Base-by-base conservation (phyloP, 306 rosid genomes). In the Sicyos edulis region DNA sequence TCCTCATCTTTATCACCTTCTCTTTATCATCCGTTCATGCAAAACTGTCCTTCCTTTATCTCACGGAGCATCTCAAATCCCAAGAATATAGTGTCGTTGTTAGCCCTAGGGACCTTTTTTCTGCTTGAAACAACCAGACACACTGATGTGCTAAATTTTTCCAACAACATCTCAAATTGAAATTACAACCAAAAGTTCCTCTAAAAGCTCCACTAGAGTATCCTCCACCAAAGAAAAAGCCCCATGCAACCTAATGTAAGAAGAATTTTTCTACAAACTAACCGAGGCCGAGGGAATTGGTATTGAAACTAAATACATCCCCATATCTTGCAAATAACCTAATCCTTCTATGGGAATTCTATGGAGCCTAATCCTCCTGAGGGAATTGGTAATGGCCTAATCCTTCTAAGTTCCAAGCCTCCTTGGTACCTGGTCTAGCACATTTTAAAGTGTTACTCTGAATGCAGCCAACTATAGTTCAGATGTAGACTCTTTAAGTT, bases 221-320 rank as follows among this genome's bases (percentile, higher is more conserved):
- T 59, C 15, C 45, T 60, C 17, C 66, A 60, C 20, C 66, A 60
- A 17, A 60, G 44, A 60, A 29, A 60, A 60, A 29, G 66, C 45
- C 5, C 6, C 45, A 7, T 13, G 64, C 42, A 58, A 44, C 17
- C 64, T 58, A 58, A 58, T 58, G 64, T 24, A 24, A 22, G 22
- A 57, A 58, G 17, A 58, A 7, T 34, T 1, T n/a, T 2, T 9
- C 69, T 16, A 34, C 14, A 11, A 34, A 62, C 50, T 62, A n/a
- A 17, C 26, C 15, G 4, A 62, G 69, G 51, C 8, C 22, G 34
- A 17, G 52, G 17, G 6, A 40, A 40, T 32, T 32, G 37, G 37
- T 32, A 32, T 32, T 32, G 37, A 32, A 32, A 32, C 37, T 32
- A 32, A 32, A 32, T 32, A 32, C 37, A 32, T 32, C 37, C 37